Evolutionary conservation across 2,329 filamentous ascomycete species (phyloP).

Genomic region (Diaporthe sp.): DNA sequence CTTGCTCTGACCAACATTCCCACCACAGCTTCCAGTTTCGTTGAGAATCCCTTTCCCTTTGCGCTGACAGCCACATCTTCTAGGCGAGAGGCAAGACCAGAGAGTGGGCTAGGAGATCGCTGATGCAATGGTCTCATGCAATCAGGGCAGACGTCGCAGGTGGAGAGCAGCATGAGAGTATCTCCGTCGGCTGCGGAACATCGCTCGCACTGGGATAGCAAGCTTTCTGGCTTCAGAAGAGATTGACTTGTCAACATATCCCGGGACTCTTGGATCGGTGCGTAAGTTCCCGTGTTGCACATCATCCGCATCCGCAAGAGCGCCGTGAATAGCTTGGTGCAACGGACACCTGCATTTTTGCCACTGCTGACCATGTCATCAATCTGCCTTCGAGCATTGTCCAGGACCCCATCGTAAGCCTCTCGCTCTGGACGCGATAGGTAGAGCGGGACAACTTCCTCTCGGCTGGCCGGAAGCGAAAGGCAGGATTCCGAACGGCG

Average conservation of each 20-base stretch:
- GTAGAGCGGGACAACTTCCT: slow-evolving; percentile 35
- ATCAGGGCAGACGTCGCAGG: slow-evolving; percentile 3
- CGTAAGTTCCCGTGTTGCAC: background rate
- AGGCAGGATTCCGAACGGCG: slow-evolving; percentile 54
- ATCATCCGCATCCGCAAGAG: slow-evolving; percentile 18
- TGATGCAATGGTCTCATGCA: slow-evolving; percentile 6
- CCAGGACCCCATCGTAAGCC: background rate
- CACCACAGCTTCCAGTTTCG: slow-evolving; percentile 47
- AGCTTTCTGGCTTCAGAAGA: background rate
- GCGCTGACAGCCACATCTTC: background rate
- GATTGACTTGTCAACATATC: background rate
- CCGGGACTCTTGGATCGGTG: background rate
- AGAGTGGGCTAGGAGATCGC: background rate
- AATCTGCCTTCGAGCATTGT: background rate
- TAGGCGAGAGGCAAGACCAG: background rate
- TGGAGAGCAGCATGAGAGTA: background rate
- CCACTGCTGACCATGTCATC: slow-evolving; percentile 13
- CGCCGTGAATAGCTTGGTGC: slow-evolving; percentile 4
- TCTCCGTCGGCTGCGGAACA: background rate
- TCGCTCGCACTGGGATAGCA: background rate
- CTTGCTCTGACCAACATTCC: slow-evolving; percentile 42
- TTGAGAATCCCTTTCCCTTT: slow-evolving; percentile 42
- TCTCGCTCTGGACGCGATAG: slow-evolving; percentile 36
- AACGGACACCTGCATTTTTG: background rate
- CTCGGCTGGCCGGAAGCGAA: slow-evolving; percentile 38